Evolutionary conservation across 2,329 filamentous ascomycete species (phyloP).

Genomic region (Monilinia vaccinii-corymbosi): DNA sequence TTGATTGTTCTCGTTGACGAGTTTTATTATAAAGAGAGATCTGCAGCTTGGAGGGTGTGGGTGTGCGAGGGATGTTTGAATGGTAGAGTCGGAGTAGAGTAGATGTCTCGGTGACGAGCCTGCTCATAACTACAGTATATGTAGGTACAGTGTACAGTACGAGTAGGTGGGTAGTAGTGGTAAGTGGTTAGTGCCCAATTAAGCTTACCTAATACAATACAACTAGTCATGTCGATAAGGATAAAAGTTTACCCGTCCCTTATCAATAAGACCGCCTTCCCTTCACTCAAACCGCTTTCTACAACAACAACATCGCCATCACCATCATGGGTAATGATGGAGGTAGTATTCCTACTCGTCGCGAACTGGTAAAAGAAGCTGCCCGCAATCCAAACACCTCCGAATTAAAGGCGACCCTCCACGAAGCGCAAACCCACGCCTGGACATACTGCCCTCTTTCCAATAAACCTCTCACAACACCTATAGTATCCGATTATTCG

Average conservation of each 20-base stretch:
- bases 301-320: not conserved
- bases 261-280: not conserved
- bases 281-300: not conserved
- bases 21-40: not conserved
- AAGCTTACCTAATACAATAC: no score
- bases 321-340: slow-evolving; percentile 87
- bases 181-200: no score
- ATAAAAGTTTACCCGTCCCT: not conserved
- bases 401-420: slow-evolving; percentile 79
- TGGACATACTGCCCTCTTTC: slow-evolving; percentile 89
- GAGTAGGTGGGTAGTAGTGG: no score
- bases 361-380: slow-evolving; percentile 91
- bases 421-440: slow-evolving; percentile 75
- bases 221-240: no score
- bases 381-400: slow-evolving; percentile 73
- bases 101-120: not conserved
- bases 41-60: not conserved
- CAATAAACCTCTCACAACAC: slow-evolving; percentile 56
- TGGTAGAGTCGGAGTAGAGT: not conserved
- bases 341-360: slow-evolving; percentile 88
- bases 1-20: slow-evolving; percentile 1
- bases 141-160: no score
- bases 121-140: not conserved
- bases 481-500: slow-evolving; percentile 70
- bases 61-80: not conserved